Conservation (phyloP, 2,329 filamentous ascomycete genomes). For the Fusarium papillatum region DNA sequence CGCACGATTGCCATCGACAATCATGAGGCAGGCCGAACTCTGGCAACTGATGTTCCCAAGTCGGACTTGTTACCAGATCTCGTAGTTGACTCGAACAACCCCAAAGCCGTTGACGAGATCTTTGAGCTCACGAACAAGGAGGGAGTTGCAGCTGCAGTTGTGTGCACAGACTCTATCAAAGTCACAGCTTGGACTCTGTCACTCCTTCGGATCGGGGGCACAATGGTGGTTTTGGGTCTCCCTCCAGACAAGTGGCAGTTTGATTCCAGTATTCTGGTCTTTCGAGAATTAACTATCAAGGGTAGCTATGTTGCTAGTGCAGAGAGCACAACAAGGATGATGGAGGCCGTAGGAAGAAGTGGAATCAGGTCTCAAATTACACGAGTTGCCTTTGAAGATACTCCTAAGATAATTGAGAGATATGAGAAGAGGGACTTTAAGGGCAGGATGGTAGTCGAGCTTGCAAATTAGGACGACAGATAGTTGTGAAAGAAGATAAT, state of each 20-base stretch:
- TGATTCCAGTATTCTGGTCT: constrained; percentile 46
- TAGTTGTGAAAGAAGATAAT: neutral
- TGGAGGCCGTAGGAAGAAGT: constrained; percentile 43
- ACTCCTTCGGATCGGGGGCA: constrained; percentile 46
- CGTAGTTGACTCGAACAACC: constrained; percentile 42
- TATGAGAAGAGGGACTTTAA: constrained; percentile 46
- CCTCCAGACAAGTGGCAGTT: constrained; percentile 49
- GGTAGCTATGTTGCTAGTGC: constrained; percentile 50
- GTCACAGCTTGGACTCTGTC: constrained; percentile 48
- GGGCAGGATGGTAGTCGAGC: constrained; percentile 47
- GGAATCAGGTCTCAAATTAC: constrained; percentile 46
- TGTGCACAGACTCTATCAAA: constrained; percentile 48
- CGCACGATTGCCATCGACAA: constrained; percentile 53
- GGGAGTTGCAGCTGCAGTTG: constrained; percentile 47
- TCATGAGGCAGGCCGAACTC: constrained; percentile 42
- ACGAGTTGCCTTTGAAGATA: constrained; percentile 40
- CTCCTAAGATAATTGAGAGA: constrained; percentile 42
- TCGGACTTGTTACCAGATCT: constrained; percentile 41
- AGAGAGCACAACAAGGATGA: constrained; percentile 47
- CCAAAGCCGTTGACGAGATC: constrained; percentile 38
- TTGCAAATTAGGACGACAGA: constrained; percentile 14
- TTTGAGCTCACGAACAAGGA: constrained; percentile 46
- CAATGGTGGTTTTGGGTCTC: constrained; percentile 47
- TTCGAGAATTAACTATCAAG: constrained; percentile 46
- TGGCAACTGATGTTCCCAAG: constrained; percentile 44